phyloP scores from a whole-genome alignment of 305 asterid species.

The Andrographis paniculata region DNA sequence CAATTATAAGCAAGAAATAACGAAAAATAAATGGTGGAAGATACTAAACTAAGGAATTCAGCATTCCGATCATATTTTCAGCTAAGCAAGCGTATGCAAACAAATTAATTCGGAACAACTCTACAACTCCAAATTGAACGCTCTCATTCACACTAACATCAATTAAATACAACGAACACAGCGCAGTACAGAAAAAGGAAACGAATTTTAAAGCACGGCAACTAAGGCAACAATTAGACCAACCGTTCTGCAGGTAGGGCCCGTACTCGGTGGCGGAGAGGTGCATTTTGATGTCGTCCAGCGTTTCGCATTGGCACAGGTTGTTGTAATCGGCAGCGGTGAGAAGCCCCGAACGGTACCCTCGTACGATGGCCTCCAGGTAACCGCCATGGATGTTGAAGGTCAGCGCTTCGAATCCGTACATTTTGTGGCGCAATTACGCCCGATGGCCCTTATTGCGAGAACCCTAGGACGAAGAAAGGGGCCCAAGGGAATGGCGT shows the following conservation, averaged over 20 bases:
- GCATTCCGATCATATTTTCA: too few species aligned
- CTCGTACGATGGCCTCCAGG: conserved; percentile 93
- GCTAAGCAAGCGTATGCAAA: not conserved
- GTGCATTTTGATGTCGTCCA: conserved; percentile 95
- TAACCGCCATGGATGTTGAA: conserved; percentile 88
- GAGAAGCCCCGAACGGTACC: conserved; percentile 87
- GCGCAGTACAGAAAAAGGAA: too few species aligned
- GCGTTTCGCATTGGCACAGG: conserved; percentile 88
- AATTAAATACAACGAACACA: not conserved
- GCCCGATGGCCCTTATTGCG: too few species aligned
- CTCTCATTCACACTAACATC: not conserved
- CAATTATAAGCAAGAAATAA: not conserved
- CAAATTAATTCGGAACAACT: not conserved
- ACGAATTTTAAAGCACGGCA: too few species aligned
- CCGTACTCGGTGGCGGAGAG: conserved; percentile 95
- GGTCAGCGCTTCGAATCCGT: conserved; percentile 87
- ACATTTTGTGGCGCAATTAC: conserved; percentile 27
- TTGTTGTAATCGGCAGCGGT: conserved; percentile 96
- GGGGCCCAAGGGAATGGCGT: too few species aligned
- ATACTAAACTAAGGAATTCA: not conserved
- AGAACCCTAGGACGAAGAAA: too few species aligned
- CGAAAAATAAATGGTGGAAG: not conserved
- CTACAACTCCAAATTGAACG: not conserved
- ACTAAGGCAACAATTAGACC: conserved; percentile 10
- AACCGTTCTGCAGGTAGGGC: conserved; percentile 82